Evolutionary conservation across 495 filamentous ascomycete genomes (phyloP).

Genomic region (Talaromyces trachyspermus): DNA sequence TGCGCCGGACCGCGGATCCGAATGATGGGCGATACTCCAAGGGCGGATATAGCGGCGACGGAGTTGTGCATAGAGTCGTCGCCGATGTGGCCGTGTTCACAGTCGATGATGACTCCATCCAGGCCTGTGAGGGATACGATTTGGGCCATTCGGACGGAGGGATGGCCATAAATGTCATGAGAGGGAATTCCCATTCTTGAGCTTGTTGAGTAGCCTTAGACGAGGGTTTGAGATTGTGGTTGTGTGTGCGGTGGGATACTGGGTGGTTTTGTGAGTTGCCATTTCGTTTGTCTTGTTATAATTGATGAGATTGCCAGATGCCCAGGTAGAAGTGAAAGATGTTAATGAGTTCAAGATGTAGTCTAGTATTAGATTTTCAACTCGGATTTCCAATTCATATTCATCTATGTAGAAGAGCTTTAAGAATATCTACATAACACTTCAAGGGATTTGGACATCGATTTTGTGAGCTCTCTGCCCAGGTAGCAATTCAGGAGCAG

Average conservation of each 20-base stretch:
- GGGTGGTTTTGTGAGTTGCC: conserved; percentile 10
- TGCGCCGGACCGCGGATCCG: conserved; percentile 31
- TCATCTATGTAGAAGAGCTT: not conserved
- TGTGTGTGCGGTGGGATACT: conserved; percentile 25
- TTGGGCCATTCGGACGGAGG: conserved; percentile 30
- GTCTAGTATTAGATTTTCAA: not conserved
- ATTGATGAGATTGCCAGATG: not conserved
- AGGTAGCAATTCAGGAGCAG: not conserved
- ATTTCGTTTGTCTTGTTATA: not conserved
- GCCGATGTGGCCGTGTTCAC: conserved; percentile 25
- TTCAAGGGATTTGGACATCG: not conserved
- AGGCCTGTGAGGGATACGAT: conserved; percentile 31
- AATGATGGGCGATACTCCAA: conserved; percentile 61
- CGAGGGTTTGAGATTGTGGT: conserved; percentile 28
- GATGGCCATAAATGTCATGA: conserved; percentile 34
- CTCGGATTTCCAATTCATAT: not conserved
- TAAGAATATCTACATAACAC: not conserved
- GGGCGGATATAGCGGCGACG: conserved; percentile 61
- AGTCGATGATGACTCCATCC: conserved; percentile 29
- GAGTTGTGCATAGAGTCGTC: conserved; percentile 80
- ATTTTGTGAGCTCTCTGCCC: not conserved
- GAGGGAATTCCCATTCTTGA: conserved; percentile 23
- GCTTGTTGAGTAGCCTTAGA: conserved; percentile 28
- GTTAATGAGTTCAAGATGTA: not conserved
- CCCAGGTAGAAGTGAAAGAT: conserved; percentile 1